These are phyloP conservation scores for Blastocladiella emersonii DNA, from an alignment of 371 early-diverging fungal genomes.

Conservation along the genomic window DNA sequence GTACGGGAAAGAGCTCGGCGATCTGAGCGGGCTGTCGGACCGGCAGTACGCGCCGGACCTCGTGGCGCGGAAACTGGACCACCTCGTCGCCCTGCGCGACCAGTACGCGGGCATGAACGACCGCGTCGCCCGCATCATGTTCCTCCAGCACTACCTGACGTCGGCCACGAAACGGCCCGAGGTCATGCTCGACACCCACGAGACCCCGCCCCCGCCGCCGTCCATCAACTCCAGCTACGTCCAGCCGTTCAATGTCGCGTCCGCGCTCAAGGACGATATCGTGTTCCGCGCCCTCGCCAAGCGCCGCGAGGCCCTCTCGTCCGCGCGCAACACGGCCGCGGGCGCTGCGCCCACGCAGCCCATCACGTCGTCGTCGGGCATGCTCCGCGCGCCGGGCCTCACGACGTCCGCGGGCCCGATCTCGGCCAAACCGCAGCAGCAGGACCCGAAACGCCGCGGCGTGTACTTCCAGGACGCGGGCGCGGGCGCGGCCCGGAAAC, in stretches of 20 bases:
- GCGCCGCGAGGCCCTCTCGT: background rate
- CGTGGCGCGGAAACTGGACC: background rate
- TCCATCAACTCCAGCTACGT: background rate
- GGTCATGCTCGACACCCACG: background rate
- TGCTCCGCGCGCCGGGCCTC: too few relatives aligned
- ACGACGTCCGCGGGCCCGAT: too few relatives aligned
- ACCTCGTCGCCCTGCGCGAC: background rate
- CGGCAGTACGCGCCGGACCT: slow-evolving; percentile 3
- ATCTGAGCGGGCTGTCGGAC: background rate
- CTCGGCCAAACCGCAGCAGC: background rate
- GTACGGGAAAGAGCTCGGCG: slow-evolving; percentile 15
- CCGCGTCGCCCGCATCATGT: background rate
- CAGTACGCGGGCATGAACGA: slow-evolving; percentile 3
- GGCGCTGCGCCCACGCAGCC: background rate
- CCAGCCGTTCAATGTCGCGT: background rate
- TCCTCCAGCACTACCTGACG: background rate
- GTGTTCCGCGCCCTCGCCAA: background rate
- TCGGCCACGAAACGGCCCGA: background rate
- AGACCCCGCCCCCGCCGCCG: background rate
- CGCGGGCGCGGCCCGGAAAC: background rate
- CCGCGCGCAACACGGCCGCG: too few relatives aligned
- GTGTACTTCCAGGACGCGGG: background rate
- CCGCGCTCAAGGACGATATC: background rate
- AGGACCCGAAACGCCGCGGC: background rate
- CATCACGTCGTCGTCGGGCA: background rate